Conservation (phyloP, 257 asterid species). For the Solanum ossicruentum region DNA sequence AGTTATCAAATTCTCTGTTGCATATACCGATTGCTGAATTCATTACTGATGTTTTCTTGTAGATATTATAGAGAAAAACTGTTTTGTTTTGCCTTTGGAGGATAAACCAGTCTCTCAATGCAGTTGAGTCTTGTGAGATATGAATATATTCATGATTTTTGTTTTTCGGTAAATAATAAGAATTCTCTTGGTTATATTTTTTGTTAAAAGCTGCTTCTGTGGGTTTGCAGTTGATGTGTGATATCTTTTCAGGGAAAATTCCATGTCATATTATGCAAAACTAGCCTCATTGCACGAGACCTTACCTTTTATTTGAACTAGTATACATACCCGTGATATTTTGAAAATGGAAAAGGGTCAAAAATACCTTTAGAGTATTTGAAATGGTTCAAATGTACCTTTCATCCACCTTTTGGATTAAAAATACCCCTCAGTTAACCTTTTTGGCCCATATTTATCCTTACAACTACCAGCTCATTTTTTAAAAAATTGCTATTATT, state of each 20-base stretch:
- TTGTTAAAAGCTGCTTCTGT: neutral
- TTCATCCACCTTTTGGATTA: too few relatives aligned
- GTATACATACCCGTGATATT: too few relatives aligned
- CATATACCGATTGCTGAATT: neutral
- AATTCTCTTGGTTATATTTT: neutral
- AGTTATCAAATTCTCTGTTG: neutral
- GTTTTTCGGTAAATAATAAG: neutral
- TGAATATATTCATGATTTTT: neutral
- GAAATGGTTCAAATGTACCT: too few relatives aligned
- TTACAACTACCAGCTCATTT: too few relatives aligned
- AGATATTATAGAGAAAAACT: neutral
- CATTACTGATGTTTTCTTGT: neutral
- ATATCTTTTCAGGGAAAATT: neutral
- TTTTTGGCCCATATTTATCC: too few relatives aligned
- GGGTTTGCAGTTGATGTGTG: neutral
- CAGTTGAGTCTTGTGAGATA: neutral
- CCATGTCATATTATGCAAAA: neutral
- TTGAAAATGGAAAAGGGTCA: too few relatives aligned
- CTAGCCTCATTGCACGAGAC: too few relatives aligned
- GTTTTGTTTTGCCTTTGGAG: neutral
- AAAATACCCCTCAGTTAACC: too few relatives aligned
- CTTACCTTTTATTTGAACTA: too few relatives aligned
- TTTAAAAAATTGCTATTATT: too few relatives aligned
- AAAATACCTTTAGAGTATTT: too few relatives aligned
- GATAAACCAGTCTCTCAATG: neutral